Base-by-base conservation (phyloP, 2,329 filamentous ascomycete species). In the Ilyonectria destructans region DNA sequence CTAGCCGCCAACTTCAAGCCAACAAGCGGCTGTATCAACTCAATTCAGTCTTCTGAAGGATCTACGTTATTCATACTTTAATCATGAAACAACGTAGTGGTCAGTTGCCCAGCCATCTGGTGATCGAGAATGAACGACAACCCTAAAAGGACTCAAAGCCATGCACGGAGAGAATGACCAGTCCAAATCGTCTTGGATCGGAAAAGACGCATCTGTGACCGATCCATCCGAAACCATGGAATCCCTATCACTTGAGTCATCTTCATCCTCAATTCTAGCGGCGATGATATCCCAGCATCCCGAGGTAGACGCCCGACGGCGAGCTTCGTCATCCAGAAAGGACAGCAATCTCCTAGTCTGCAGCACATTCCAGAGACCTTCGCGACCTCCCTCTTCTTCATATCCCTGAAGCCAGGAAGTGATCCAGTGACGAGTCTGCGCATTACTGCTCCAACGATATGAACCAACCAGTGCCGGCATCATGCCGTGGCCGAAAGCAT, bases 401-500 rank as follows among this genome's bases (percentile, higher is more conserved):
- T 62, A 62, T 0, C 59, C 59, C 13, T 55, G 15, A 10, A 62
- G 59, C 59, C 59, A 62, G 3, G 33, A 37, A 1, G 40, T 31
- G 21, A 62, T 62, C 59, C 59, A 62, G 6, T 37, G 35, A 1
- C 59, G 59, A 45, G 52, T 15, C 6, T 40, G 48, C 3, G 35
- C 33, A 17, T 55, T 49, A n/a, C 19, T 29, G 46, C 35, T 62
- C 59, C 59, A 62, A 19, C 59, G 35, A 21, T 54, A 62, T 9
- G 59, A 33, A 3, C 59, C 59, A 6, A 43, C 48, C 10, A 62
- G 26, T 4, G 59, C 59, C 1, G 59, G 59, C 49, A 62, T 55
- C 59, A 62, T 62, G 48, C 59, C 59, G 17, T 62, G 59, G 23
- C 59, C 59, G 29, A 29, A 62, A 8, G 59, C 59, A 21, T 62